Evolutionary conservation across 805 yeast species (phyloP).

Genomic region (Komagataella pastoris): DNA sequence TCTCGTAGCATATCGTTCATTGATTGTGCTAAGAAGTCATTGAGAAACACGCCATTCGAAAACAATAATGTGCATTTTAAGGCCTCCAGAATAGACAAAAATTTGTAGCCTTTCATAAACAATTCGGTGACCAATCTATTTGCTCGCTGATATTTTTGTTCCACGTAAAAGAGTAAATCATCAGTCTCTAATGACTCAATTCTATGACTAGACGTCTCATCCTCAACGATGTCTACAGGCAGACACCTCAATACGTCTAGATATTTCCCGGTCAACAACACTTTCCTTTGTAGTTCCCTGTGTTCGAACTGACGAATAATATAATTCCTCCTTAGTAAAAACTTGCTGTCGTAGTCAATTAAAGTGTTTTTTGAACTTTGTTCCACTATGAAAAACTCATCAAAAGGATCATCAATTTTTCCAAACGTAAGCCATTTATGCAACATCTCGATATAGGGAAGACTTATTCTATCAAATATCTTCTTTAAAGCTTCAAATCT

Average conservation of each 20-base stretch:
- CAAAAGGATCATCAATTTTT: slow-evolving; percentile 58
- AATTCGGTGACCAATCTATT: slow-evolving; percentile 46
- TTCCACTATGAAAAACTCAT: slow-evolving; percentile 67
- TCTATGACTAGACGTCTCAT: slow-evolving; percentile 16
- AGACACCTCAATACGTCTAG: slow-evolving; percentile 59
- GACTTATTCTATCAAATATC: slow-evolving; percentile 46
- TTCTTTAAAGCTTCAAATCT: slow-evolving; percentile 36
- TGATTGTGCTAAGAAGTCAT: slow-evolving; percentile 36
- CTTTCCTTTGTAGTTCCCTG: slow-evolving; percentile 41
- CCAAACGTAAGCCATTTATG: slow-evolving; percentile 77
- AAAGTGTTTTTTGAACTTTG: slow-evolving; percentile 1
- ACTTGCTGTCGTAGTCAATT: slow-evolving; percentile 66
- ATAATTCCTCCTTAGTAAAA: slow-evolving; percentile 62
- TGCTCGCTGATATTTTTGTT: slow-evolving; percentile 53
- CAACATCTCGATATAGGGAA: slow-evolving; percentile 51
- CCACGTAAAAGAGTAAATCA: slow-evolving; percentile 38
- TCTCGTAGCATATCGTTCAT: slow-evolving; percentile 36
- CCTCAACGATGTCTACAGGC: slow-evolving; percentile 23
- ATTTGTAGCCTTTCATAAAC: slow-evolving; percentile 45
- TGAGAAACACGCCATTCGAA: slow-evolving; percentile 34
- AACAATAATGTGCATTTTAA: slow-evolving; percentile 49
- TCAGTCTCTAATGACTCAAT: slow-evolving; percentile 10
- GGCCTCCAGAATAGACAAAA: slow-evolving; percentile 30
- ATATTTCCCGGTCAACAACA: slow-evolving; percentile 76
- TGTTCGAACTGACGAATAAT: slow-evolving; percentile 50